Conservation (phyloP, 164 flowering plant species). For the Chimonanthus praecox region DNA sequence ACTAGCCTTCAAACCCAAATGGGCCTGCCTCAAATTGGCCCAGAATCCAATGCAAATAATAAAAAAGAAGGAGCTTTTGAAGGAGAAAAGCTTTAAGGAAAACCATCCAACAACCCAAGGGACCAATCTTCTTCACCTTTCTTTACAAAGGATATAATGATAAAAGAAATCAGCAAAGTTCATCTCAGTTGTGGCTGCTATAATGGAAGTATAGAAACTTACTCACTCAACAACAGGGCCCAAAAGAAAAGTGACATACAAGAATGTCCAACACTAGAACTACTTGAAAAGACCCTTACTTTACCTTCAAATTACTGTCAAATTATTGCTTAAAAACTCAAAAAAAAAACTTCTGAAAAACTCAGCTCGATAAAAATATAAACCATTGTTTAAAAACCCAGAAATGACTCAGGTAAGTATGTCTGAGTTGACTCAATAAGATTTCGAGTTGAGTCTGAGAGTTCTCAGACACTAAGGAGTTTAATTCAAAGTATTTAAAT, state of each 20-base stretch:
- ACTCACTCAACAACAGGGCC: not conserved
- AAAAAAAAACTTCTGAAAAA: too few relatives aligned
- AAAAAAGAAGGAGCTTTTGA: not conserved
- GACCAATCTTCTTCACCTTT: not conserved
- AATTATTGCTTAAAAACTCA: too few relatives aligned
- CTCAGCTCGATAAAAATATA: too few relatives aligned
- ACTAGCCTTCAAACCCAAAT: not conserved
- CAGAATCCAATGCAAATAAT: not conserved
- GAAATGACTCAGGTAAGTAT: not conserved
- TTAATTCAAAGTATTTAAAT: too few relatives aligned
- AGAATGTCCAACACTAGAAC: not conserved
- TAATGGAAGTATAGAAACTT: not conserved
- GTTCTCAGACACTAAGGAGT: too few relatives aligned
- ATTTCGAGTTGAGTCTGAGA: not conserved
- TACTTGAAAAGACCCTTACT: not conserved
- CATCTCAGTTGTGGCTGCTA: not conserved
- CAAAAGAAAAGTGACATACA: not conserved
- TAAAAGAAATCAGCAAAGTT: not conserved
- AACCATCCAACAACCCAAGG: not conserved
- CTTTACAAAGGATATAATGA: not conserved
- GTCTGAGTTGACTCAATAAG: not conserved
- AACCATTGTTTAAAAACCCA: not conserved
- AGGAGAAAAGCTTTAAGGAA: not conserved
- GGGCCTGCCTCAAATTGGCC: not conserved
- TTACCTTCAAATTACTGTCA: not conserved